Evolutionary conservation across 305 asterid genomes (phyloP), one percentile per base, ranked within the genome.

Genomic region (Fraxinus dipetala): DNA sequence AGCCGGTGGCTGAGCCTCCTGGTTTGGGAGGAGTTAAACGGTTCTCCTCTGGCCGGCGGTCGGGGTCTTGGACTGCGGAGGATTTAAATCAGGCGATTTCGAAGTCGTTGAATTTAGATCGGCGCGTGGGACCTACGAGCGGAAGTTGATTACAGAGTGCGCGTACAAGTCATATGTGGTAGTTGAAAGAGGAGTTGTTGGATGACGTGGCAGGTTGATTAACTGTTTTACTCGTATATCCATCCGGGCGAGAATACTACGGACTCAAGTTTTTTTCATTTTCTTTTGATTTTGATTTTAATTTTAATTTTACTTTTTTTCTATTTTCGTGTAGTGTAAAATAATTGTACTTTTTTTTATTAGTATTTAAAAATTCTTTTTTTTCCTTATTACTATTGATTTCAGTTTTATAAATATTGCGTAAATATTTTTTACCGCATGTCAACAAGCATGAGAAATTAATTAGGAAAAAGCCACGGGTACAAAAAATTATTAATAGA

Each of bases 1-100:
- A 89, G 76, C 89, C 91, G 48, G 85, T 22, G 13, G 56, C 34
- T 30, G 97, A 90, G 51, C 84, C 93, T 10, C 92, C 94, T 61
- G 87, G 90, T 78, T 85, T 94, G 87, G 98, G 96, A 73, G 97
- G 88, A 34, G 70, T 93, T 85, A 90, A 81, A 61, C 88, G 91
- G 90, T 90, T 91, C 72, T 82, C 84, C 2, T 94, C 98, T 5
- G 97, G 96, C 0, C 88, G 97, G 84, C 88, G 92, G 54, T 87
- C 97, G 31, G 90, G 78, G 14, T 86, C 90, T 1, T 91, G 91
- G 90, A 80, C 86, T 63, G 88, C 87, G 0, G 92, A 91, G 14
- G 95, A 90, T 24, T 85, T 90, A 24, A 85, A 83, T 31, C 86
- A 80, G 81, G 89, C 87, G 40, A 34, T 82, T 1, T 22, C 83